phyloP scores from a whole-genome alignment of 192 early-diverging fungal species.

The Rhizoclosmatium globosum region DNA sequence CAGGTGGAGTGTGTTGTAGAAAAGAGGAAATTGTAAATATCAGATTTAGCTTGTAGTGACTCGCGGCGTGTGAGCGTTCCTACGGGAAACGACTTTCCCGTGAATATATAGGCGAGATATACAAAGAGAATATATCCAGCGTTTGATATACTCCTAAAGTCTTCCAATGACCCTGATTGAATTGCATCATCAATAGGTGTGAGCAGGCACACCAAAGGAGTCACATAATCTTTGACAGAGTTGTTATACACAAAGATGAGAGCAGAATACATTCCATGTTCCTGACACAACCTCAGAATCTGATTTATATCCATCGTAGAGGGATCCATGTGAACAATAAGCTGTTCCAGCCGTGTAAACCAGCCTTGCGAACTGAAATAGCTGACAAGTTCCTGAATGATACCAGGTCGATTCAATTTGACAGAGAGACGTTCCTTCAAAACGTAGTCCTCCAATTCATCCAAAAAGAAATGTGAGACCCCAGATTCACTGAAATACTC shows the following conservation, averaged over 20 bases:
- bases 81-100: constrained; percentile 62
- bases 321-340: constrained; percentile 57
- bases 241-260: constrained; percentile 55
- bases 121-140: constrained; percentile 53
- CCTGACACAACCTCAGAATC: constrained; percentile 43
- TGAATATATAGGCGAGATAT: constrained; percentile 57
- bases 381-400: constrained; percentile 44
- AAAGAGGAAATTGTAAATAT: constrained; percentile 57
- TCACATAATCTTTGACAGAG: constrained; percentile 52
- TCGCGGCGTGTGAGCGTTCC: constrained; percentile 43
- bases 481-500: constrained; percentile 52
- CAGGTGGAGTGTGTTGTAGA: constrained; percentile 40
- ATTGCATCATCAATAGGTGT: constrained; percentile 23
- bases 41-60: constrained; percentile 38
- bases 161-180: neutral
- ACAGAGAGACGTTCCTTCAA: constrained; percentile 43
- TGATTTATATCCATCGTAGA: constrained; percentile 51
- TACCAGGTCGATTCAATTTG: constrained; percentile 45
- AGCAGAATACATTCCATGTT: constrained; percentile 46
- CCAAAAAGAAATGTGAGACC: constrained; percentile 47
- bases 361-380: constrained; percentile 35
- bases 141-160: neutral
- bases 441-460: constrained; percentile 50
- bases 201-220: constrained; percentile 50
- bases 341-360: constrained; percentile 53